phyloP scores from a whole-genome alignment of 1,284 basidiomycete genomes.

The Hymenochaete sp. region DNA sequence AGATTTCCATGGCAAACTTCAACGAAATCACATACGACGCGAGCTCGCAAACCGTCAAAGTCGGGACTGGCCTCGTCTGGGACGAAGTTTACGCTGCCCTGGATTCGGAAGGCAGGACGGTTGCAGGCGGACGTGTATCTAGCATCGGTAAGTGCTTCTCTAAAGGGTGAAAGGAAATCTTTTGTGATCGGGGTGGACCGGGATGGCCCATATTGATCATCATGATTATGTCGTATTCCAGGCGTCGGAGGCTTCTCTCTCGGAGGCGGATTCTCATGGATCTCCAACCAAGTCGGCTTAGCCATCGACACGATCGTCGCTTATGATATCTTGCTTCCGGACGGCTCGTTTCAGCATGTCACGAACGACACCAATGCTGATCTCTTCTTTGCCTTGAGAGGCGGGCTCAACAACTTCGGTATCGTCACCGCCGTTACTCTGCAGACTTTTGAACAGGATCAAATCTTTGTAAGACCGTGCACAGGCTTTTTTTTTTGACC shows the following conservation, averaged over 20 bases:
- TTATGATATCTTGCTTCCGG: constrained; percentile 13
- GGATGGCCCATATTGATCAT: not conserved
- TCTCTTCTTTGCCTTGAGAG: constrained; percentile 17
- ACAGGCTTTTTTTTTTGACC: not conserved
- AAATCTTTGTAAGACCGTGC: constrained; percentile 3
- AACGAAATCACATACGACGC: constrained; percentile 16
- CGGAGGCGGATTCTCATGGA: constrained; percentile 17
- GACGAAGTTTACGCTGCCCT: constrained; percentile 22
- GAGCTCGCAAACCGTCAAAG: constrained; percentile 10
- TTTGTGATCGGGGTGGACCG: no score
- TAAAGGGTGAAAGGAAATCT: not conserved
- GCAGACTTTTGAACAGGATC: constrained; percentile 4
- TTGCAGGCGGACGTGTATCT: constrained; percentile 21
- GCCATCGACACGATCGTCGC: constrained; percentile 14
- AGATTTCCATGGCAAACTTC: constrained; percentile 22
- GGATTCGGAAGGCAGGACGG: constrained; percentile 17
- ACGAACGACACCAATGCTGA: constrained; percentile 13
- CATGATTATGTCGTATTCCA: not conserved
- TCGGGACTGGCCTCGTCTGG: constrained; percentile 21
- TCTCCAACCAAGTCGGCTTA: constrained; percentile 16
- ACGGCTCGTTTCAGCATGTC: constrained; percentile 8
- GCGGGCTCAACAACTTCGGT: constrained; percentile 17
- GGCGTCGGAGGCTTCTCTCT: constrained; percentile 15
- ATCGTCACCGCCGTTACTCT: constrained; percentile 11
- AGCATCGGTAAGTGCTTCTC: constrained; percentile 16